These are phyloP conservation scores for Chlorella sp. DNA, from an alignment of 139 green algal genomes.

Conservation along the genomic window DNA sequence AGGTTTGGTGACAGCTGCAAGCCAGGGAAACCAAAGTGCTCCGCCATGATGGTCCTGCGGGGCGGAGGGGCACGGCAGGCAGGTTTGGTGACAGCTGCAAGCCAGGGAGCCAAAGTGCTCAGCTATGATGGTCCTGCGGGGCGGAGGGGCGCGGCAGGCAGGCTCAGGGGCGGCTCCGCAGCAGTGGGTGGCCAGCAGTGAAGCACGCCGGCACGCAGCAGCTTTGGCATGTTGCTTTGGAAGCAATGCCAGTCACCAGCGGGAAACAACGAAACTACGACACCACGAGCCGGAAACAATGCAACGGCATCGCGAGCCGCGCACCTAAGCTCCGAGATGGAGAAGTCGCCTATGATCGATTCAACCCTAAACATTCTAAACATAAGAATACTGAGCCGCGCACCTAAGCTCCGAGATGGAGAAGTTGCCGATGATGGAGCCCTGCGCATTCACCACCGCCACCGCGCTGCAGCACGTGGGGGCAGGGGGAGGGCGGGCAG, in stretches of 20 bases:
- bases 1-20: background rate
- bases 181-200: no score
- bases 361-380: slow-evolving; percentile 49
- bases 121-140: slow-evolving; percentile 49
- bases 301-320: no score
- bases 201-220: no score
- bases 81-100: no score
- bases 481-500: no score
- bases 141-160: no score
- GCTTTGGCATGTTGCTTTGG: no score
- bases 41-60: slow-evolving; percentile 60
- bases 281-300: no score
- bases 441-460: slow-evolving; percentile 58
- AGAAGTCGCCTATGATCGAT: slow-evolving; percentile 74
- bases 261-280: no score
- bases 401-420: slow-evolving; percentile 65
- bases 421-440: slow-evolving; percentile 72
- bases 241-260: no score
- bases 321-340: slow-evolving; percentile 62
- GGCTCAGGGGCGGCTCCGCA: no score
- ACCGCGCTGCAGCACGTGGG: slow-evolving; percentile 50
- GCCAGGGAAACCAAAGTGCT: slow-evolving; percentile 79
- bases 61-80: background rate
- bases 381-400: background rate
- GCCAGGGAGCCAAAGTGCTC: slow-evolving; percentile 68